Evolutionary conservation across 2,329 filamentous ascomycete species (phyloP).

Genomic region (Trichocomaceae sp.): DNA sequence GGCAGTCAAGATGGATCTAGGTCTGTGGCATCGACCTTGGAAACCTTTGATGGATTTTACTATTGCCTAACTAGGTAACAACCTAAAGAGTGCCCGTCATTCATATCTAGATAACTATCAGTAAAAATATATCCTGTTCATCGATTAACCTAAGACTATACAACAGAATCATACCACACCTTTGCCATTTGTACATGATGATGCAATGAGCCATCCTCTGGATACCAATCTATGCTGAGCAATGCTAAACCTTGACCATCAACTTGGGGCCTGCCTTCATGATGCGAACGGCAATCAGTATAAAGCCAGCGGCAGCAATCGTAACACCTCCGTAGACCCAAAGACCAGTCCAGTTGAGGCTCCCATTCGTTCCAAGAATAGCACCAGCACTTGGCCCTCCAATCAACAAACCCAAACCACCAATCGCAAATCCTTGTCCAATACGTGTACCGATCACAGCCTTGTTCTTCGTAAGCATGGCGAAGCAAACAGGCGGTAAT

Average conservation of each 20-base stretch:
- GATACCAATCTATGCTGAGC: too few relatives aligned
- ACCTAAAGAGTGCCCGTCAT: too few relatives aligned
- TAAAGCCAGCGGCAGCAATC: slow-evolving; percentile 14
- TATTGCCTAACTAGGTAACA: too few relatives aligned
- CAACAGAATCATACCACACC: too few relatives aligned
- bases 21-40: too few relatives aligned
- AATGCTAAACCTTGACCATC: slow-evolving; percentile 1
- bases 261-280: slow-evolving; percentile 6
- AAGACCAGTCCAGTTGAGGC: slow-evolving; percentile 28
- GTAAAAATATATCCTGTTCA: too few relatives aligned
- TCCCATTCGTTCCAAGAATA: slow-evolving; percentile 31
- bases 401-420: slow-evolving; percentile 41
- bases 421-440: slow-evolving; percentile 46
- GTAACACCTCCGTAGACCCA: slow-evolving; percentile 27
- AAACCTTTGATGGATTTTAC: too few relatives aligned
- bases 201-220: too few relatives aligned
- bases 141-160: too few relatives aligned
- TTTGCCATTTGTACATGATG: too few relatives aligned
- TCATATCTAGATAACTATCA: too few relatives aligned
- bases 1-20: too few relatives aligned
- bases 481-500: slow-evolving; percentile 23
- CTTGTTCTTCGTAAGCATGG: slow-evolving; percentile 31
- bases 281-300: slow-evolving; percentile 1
- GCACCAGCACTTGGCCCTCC: slow-evolving; percentile 46
- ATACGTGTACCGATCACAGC: slow-evolving; percentile 48